Evolutionary conservation across 495 filamentous ascomycete species (phyloP).

Genomic region (Lasiosphaeriaceae sp.): DNA sequence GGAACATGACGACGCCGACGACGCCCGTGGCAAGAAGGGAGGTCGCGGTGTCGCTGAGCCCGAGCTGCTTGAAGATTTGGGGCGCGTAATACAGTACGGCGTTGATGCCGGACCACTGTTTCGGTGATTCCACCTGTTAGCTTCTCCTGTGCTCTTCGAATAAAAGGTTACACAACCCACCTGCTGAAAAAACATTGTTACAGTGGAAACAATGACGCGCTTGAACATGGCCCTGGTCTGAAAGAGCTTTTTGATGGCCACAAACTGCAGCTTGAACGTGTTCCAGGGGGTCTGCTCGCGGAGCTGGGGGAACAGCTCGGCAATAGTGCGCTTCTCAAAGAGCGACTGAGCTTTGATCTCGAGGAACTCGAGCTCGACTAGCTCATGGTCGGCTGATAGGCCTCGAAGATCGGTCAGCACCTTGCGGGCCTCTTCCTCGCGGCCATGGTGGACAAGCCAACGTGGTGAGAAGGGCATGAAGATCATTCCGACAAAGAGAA

Average conservation of each 20-base stretch:
- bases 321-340: slow-evolving; percentile 72
- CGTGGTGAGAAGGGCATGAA: slow-evolving; percentile 81
- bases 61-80: slow-evolving; percentile 67
- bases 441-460: slow-evolving; percentile 71
- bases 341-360: slow-evolving; percentile 78
- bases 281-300: slow-evolving; percentile 57
- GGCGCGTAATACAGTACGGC: slow-evolving; percentile 73
- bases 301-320: slow-evolving; percentile 66
- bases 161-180: too few species aligned
- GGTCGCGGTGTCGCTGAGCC: slow-evolving; percentile 57
- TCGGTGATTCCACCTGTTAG: slow-evolving; percentile 11
- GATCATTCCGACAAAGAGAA: slow-evolving; percentile 66
- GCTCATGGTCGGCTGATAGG: slow-evolving; percentile 55
- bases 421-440: slow-evolving; percentile 65
- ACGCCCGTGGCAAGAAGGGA: slow-evolving; percentile 76
- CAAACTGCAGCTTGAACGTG: slow-evolving; percentile 64
- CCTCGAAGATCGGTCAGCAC: slow-evolving; percentile 65
- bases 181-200: slow-evolving; percentile 74
- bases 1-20: slow-evolving; percentile 71
- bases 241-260: slow-evolving; percentile 70
- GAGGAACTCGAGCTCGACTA: slow-evolving; percentile 70
- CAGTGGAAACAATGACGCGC: slow-evolving; percentile 61
- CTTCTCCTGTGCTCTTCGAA: too few species aligned
- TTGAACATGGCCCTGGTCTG: slow-evolving; percentile 69
- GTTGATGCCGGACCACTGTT: slow-evolving; percentile 73